Evolutionary conservation across 1,284 basidiomycete genomes (phyloP).

Genomic region (Microbotryum silenes-acaulis): DNA sequence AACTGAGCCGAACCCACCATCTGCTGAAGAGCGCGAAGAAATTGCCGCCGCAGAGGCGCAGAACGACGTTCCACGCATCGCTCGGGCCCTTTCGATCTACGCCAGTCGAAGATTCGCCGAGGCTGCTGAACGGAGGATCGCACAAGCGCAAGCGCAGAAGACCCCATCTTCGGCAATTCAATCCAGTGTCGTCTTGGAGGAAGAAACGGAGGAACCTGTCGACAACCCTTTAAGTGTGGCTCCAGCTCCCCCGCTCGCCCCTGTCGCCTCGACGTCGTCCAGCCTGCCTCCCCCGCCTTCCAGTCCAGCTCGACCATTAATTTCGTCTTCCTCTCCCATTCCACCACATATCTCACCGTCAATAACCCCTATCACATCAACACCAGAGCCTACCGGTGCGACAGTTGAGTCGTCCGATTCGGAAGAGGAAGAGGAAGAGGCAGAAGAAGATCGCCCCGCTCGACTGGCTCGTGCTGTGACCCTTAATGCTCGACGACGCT

Average conservation of each 20-base stretch:
- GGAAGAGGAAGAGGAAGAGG: not conserved
- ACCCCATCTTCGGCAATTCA: not conserved
- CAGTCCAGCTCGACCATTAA: no score
- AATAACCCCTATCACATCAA: no score
- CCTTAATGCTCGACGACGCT: constrained; percentile 8
- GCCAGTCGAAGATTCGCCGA: constrained; percentile 3
- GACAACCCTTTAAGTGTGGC: no score
- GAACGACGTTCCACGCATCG: constrained; percentile 5
- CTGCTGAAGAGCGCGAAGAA: not conserved
- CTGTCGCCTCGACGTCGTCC: no score
- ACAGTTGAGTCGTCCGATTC: not conserved
- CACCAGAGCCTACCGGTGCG: not conserved
- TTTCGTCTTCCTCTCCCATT: no score
- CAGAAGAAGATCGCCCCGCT: not conserved
- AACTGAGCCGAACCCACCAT: no score
- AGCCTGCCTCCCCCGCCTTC: no score
- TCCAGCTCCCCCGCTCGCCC: no score
- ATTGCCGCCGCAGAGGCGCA: constrained; percentile 5
- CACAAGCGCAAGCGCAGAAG: not conserved
- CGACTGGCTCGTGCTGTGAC: constrained; percentile 3
- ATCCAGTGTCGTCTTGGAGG: not conserved
- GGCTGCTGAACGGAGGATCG: constrained; percentile 5
- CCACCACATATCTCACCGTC: no score
- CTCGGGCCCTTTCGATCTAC: constrained; percentile 9
- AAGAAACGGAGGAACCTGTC: not conserved